Base-by-base conservation (phyloP, 495 filamentous ascomycete species). In the Neurospora sp. region DNA sequence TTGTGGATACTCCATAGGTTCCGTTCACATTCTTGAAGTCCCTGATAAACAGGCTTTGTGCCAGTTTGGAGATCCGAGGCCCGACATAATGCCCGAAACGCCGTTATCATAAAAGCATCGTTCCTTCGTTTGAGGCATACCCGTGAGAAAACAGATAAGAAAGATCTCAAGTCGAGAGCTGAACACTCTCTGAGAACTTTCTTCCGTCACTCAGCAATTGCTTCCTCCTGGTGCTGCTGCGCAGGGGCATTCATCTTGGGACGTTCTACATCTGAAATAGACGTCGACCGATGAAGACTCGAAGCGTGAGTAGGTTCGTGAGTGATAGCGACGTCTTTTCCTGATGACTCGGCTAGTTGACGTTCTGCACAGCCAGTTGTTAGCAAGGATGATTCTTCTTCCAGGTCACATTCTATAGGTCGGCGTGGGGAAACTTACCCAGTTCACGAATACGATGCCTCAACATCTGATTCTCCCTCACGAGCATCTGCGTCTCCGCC, bases 391-490 rank as follows among this genome's bases (percentile, higher is more conserved):
- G 10, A 17, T 16, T 16, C n/a, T 61, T 10, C 40, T 61, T 10
- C 40, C 6, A 9, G 8, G 17, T 61, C 1, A 12, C 42, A 59
- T 38, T 4, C 17, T 14, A 44, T 8, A 17, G 3, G 8, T 35
- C 8, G 9, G 22, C 31, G 16, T 6, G 0, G 27, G 27, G 27
- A 31, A 65, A 82, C 84, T 77, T 83, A 89, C 91, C 92, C 16
- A 98, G 83, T 78, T 97, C 95, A 42, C 93, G 88, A 68, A 97
- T 93, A 69, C 96, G 87, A 77, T 90, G 86, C 70, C 90, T 90
- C 71, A 99, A 83, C 91, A 99, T 96, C 80, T 96, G 92, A 77
- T 99, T 99, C 84, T 99, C 96, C 59, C 96, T 86, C 22, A 88
- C 86, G 74, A 99, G 83, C 84, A 89, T 95, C 75, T 93, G 89